Conservation (phyloP, 441 rosid genomes). For the Pelargonium myrrhifolium region DNA sequence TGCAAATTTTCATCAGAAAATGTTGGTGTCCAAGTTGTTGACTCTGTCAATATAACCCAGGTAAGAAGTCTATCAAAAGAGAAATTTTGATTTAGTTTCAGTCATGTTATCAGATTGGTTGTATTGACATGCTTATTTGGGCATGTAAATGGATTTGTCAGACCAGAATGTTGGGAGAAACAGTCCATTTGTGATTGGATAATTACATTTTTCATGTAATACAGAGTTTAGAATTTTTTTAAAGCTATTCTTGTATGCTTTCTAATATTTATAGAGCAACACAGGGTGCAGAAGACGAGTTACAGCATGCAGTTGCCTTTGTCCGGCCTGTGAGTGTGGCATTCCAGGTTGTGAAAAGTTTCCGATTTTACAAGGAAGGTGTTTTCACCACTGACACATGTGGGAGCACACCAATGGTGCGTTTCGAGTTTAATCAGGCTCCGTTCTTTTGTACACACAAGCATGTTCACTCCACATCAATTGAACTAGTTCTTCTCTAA, state of each 20-base stretch:
- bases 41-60: conserved; percentile 75
- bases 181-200: no score
- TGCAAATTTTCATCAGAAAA: conserved; percentile 78
- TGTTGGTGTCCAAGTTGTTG: conserved; percentile 53
- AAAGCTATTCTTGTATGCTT: not conserved
- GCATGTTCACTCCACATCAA: no score
- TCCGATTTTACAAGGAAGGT: conserved; percentile 67
- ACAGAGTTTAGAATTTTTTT: not conserved
- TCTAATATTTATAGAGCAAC: conserved; percentile 8
- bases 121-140: no score
- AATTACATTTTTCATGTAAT: not conserved
- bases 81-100: not conserved
- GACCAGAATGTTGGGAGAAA: no score
- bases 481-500: no score
- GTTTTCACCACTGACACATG: conserved; percentile 65
- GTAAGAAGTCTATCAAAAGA: conserved; percentile 28
- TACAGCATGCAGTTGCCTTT: conserved; percentile 73
- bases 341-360: conserved; percentile 53
- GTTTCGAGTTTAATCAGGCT: conserved; percentile 15
- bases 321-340: conserved; percentile 92
- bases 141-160: no score
- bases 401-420: conserved; percentile 70
- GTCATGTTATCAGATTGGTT: no score
- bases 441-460: not conserved
- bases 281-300: conserved; percentile 89